Percentiles rank a stretch among this genome's conserved stretches.
Conservation (phyloP, 495 filamentous ascomycete species). For the Aspergillus incahuasiensis region DNA sequence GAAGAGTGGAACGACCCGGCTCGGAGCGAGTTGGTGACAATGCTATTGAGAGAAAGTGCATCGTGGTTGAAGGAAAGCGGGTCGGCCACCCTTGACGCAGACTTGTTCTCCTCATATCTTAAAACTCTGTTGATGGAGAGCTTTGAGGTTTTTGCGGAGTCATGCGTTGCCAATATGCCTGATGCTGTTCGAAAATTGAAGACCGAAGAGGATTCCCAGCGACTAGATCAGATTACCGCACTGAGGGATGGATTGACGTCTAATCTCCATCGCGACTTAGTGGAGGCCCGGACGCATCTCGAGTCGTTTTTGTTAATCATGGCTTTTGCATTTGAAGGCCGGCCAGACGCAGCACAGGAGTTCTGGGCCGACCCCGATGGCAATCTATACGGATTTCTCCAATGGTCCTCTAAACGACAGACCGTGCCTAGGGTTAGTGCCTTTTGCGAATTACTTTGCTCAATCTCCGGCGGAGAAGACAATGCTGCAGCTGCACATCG, state of each 20-base stretch:
- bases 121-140: conserved; percentile 68
- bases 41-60: conserved; percentile 72
- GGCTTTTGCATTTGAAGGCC: conserved; percentile 81
- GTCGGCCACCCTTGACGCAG: conserved; percentile 55
- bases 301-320: conserved; percentile 91
- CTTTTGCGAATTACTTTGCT: conserved; percentile 91
- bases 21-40: conserved; percentile 65
- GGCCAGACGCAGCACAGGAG: conserved; percentile 72
- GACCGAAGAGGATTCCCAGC: conserved; percentile 82
- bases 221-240: conserved; percentile 59
- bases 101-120: conserved; percentile 59
- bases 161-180: conserved; percentile 90
- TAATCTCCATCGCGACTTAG: conserved; percentile 40
- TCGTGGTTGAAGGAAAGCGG: conserved; percentile 61
- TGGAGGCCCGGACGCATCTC: conserved; percentile 64
- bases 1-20: conserved; percentile 79
- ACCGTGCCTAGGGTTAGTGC: conserved; percentile 90
- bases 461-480: conserved; percentile 73
- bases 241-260: conserved; percentile 45
- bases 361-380: conserved; percentile 89
- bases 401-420: conserved; percentile 89
- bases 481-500: conserved; percentile 76
- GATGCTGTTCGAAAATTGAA: conserved; percentile 83
- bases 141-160: conserved; percentile 80
- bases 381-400: conserved; percentile 87